Evolutionary conservation across 164 flowering plant species (phyloP), one percentile per base, ranked within the genome.

Genomic region (Liriodendron chinense): DNA sequence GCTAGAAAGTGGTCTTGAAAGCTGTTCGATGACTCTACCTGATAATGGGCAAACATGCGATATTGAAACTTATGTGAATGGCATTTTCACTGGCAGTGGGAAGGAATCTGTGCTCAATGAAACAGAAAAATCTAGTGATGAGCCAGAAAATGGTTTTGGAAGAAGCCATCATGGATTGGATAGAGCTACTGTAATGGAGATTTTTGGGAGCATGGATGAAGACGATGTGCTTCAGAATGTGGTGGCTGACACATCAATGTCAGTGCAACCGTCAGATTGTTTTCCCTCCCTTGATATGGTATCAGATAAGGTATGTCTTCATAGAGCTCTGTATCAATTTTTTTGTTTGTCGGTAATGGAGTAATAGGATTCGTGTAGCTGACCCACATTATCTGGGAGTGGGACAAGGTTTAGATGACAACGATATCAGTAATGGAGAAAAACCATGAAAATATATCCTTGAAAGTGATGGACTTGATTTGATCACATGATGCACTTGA

Each of bases 61-160:
- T 67, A 67, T 18, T 16, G 69, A 26, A 13, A 18, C 20, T 77
- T 64, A 65, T 48, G 25, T 16, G 56, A 80, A 68, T 82, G 77
- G 47, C 78, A 62, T 65, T 73, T 69, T 70, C 68, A 18, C 56
- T 69, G 56, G 34, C 62, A 74, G 43, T 14, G 47, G 47, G 13
- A 85, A 76, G 73, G 79, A 48, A 43, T 28, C 74, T 57, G 74
- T 71, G 67, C 68, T 72, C 16, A 70, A 70, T 68, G 85, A 78
- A 69, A 66, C 49, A 57, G 78, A 74, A 65, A 80, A 74, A 53
- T 50, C 69, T 64, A 72, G 63, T 7, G 66, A 66, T 78, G 82
- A 66, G 63, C 64, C 75, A 21, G 80, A 65, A 63, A 56, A 48
- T 74, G 78, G 73, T 59, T 76, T 78, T 56, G 80, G 72, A 25